These are phyloP conservation scores for Penstemon newberryi DNA, from an alignment of 257 asterid species.

Conservation along the genomic window DNA sequence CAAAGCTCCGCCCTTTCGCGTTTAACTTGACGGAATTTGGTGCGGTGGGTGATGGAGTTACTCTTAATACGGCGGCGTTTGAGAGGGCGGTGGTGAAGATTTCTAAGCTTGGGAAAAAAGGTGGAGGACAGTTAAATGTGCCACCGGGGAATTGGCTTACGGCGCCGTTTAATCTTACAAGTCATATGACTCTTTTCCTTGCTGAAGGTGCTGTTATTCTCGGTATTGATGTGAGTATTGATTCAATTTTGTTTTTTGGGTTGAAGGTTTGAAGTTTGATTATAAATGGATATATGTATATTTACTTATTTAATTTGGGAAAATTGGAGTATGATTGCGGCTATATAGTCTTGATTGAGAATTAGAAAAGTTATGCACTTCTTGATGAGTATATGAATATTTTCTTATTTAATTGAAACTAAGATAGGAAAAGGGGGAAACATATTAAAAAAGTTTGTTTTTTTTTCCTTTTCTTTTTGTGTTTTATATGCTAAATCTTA, in stretches of 20 bases:
- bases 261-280: too few relatives aligned
- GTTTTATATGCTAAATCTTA: not conserved
- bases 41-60: slow-evolving; percentile 69
- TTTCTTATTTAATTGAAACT: not conserved
- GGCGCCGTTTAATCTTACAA: slow-evolving; percentile 86
- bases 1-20: slow-evolving; percentile 49
- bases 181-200: slow-evolving; percentile 77
- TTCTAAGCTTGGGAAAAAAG: slow-evolving; percentile 53
- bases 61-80: slow-evolving; percentile 67
- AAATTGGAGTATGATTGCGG: not conserved
- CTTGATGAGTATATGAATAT: not conserved
- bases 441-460: not conserved
- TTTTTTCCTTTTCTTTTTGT: too few relatives aligned
- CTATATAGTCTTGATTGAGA: not conserved
- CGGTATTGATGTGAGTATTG: slow-evolving; percentile 62
- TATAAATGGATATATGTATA: too few relatives aligned
- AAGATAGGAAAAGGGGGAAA: not conserved
- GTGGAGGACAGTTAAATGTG: slow-evolving; percentile 82
- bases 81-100: slow-evolving; percentile 62
- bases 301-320: too few relatives aligned
- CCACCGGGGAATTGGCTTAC: slow-evolving; percentile 83
- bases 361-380: not conserved
- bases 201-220: slow-evolving; percentile 73
- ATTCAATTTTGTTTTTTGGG: not conserved
- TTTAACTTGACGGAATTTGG: slow-evolving; percentile 75